phyloP scores from a whole-genome alignment of 176 grass and related monocot genomes.

The Aegilops longissima region DNA sequence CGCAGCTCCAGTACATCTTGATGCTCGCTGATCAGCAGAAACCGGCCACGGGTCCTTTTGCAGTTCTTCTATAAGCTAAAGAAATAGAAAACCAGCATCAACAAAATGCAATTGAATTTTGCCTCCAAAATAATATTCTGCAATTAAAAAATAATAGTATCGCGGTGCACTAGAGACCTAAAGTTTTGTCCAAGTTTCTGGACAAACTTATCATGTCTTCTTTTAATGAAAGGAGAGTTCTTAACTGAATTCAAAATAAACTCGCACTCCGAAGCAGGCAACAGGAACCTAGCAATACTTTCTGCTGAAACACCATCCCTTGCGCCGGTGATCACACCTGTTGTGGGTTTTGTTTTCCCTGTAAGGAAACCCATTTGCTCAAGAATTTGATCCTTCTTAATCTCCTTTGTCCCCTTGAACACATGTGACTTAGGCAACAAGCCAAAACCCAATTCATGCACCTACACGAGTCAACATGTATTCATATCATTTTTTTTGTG shows the following conservation, averaged over 20 bases:
- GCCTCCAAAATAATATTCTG: neutral
- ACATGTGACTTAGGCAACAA: slow-evolving; percentile 90
- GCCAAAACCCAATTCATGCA: slow-evolving; percentile 90
- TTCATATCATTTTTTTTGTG: neutral
- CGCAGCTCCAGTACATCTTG: slow-evolving; percentile 79
- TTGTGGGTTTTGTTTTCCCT: slow-evolving; percentile 59
- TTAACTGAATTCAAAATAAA: slow-evolving; percentile 93
- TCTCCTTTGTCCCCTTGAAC: slow-evolving; percentile 87
- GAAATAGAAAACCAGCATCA: neutral
- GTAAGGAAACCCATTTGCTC: slow-evolving; percentile 93
- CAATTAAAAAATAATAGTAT: slow-evolving; percentile 13
- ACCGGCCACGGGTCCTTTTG: slow-evolving; percentile 90
- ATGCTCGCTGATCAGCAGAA: slow-evolving; percentile 69
- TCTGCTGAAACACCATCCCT: slow-evolving; percentile 77
- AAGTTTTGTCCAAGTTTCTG: neutral
- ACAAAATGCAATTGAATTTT: slow-evolving; percentile 6
- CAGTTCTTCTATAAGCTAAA: slow-evolving; percentile 89
- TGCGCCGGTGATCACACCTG: slow-evolving; percentile 70
- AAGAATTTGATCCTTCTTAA: slow-evolving; percentile 87
- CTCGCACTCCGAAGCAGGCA: slow-evolving; percentile 89
- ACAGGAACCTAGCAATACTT: slow-evolving; percentile 83
- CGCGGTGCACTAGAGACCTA: neutral
- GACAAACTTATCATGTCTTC: slow-evolving; percentile 11
- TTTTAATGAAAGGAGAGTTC: slow-evolving; percentile 11
- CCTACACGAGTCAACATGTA: slow-evolving; percentile 48